These are phyloP conservation scores for Planoprotostelium fungivorum DNA, from an alignment of 78 protist genomes.

Conservation along the genomic window DNA sequence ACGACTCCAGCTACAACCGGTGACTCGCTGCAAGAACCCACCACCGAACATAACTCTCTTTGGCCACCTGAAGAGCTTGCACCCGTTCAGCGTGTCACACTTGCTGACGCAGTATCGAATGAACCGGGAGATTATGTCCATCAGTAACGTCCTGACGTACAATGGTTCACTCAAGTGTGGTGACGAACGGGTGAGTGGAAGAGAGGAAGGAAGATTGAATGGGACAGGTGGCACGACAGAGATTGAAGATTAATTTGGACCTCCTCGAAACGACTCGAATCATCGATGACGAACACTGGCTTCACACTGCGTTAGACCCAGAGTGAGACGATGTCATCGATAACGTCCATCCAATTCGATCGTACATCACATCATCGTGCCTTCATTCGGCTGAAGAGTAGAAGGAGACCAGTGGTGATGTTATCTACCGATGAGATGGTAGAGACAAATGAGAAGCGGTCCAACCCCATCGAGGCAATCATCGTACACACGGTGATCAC, in stretches of 20 bases:
- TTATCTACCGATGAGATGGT: not conserved
- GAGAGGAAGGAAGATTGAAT: too few species aligned
- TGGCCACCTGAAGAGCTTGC: constrained; percentile 32
- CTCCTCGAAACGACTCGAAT: not conserved
- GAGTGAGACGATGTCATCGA: too few species aligned
- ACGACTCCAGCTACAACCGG: not conserved
- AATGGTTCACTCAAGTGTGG: constrained; percentile 48
- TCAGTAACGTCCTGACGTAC: constrained; percentile 59
- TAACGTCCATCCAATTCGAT: too few species aligned
- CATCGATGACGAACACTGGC: not conserved
- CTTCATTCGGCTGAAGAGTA: too few species aligned
- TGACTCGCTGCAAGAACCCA: constrained; percentile 2
- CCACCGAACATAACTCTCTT: constrained; percentile 58
- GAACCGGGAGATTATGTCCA: constrained; percentile 54
- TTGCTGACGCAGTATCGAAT: constrained; percentile 76
- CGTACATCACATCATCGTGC: too few species aligned
- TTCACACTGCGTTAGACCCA: not conserved
- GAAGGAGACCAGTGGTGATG: not conserved
- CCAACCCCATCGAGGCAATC: not conserved
- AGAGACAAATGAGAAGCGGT: too few species aligned
- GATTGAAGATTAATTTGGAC: not conserved
- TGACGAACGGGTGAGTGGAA: not conserved
- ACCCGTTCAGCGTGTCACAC: constrained; percentile 27
- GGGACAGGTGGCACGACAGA: not conserved
- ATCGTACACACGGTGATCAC: not conserved